phyloP scores from a whole-genome alignment of 2,329 filamentous ascomycete genomes.

The Neobulgaria alba region DNA sequence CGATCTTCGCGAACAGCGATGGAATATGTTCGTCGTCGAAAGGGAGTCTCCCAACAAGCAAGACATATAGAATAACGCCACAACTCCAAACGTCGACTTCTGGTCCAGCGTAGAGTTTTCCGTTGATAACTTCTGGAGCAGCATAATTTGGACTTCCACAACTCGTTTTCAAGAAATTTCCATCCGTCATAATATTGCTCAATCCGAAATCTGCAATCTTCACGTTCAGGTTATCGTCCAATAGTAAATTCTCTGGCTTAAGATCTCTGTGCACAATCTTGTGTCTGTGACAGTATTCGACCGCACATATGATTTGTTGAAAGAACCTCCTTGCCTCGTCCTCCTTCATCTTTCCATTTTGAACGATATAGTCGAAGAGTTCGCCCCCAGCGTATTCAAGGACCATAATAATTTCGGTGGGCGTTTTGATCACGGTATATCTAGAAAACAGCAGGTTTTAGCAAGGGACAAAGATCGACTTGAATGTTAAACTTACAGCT shows the following conservation, averaged over 20 bases:
- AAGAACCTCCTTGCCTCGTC: constrained; percentile 94
- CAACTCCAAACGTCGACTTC: constrained; percentile 99
- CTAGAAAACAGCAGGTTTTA: constrained; percentile 36
- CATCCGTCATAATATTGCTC: constrained; percentile 99
- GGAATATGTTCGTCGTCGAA: constrained; percentile 99
- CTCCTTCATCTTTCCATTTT: constrained; percentile 85
- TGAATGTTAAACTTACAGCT: constrained; percentile 55
- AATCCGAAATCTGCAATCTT: constrained; percentile 99
- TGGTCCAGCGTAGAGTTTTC: constrained; percentile 92
- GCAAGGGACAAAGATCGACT: constrained; percentile 10
- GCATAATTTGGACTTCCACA: constrained; percentile 98
- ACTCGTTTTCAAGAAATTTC: constrained; percentile 97
- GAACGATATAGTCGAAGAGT: constrained; percentile 96
- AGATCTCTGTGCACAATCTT: constrained; percentile 98
- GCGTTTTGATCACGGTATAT: constrained; percentile 94
- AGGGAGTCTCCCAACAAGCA: constrained; percentile 74
- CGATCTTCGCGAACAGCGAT: constrained; percentile 94
- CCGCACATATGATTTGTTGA: constrained; percentile 96
- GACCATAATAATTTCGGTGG: constrained; percentile 96
- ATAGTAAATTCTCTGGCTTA: constrained; percentile 91
- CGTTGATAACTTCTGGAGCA: constrained; percentile 93
- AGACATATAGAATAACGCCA: constrained; percentile 80
- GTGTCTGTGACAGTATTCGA: constrained; percentile 97
- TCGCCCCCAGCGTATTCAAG: constrained; percentile 95
- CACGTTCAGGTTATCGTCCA: constrained; percentile 93